Conservation (phyloP, 495 filamentous ascomycete genomes). For the Xylaria telfairii region DNA sequence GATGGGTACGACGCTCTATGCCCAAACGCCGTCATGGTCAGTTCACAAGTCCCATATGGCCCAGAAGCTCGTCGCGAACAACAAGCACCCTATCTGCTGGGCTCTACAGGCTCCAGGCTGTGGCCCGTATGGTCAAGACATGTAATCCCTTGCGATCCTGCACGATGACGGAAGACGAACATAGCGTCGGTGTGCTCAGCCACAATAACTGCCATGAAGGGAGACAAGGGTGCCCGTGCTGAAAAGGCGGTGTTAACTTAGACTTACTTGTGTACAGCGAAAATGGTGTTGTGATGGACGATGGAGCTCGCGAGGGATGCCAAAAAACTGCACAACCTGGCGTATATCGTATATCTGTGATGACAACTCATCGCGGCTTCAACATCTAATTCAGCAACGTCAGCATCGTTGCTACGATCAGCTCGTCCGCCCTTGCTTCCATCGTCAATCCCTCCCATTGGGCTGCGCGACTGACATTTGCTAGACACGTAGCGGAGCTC, state of each 20-base stretch:
- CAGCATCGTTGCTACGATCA: neutral
- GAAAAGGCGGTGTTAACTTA: neutral
- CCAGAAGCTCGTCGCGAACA: neutral
- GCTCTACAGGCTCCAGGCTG: neutral
- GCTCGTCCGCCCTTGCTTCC: neutral
- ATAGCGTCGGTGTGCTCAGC: neutral
- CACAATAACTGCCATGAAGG: neutral
- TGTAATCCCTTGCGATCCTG: neutral
- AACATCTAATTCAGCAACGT: neutral
- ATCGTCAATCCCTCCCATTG: neutral
- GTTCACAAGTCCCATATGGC: neutral
- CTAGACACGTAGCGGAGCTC: neutral
- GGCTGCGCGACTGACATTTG: neutral
- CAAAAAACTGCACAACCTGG: neutral
- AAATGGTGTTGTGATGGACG: neutral
- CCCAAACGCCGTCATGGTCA: neutral
- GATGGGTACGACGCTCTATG: neutral
- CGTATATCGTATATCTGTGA: no score
- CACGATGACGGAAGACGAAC: neutral
- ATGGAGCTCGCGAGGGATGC: neutral
- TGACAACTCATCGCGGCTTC: neutral
- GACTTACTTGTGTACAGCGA: neutral
- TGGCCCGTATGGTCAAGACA: neutral
- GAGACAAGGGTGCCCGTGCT: neutral
- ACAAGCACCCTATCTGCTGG: neutral